Evolutionary conservation across 495 filamentous ascomycete species (phyloP).

Genomic region (Talaromyces stipitatus): DNA sequence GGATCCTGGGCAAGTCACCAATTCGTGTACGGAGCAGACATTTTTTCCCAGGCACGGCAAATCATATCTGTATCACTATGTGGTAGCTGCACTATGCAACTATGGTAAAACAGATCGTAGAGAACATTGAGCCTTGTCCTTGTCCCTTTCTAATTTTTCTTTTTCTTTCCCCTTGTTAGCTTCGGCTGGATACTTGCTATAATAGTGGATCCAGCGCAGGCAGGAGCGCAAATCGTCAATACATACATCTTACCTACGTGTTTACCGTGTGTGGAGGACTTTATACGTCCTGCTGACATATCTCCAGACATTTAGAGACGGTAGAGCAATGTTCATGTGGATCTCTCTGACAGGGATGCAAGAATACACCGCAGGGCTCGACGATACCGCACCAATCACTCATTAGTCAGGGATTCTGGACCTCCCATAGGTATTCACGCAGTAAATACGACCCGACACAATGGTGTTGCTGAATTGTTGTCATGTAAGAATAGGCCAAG

Average conservation of each 20-base stretch:
- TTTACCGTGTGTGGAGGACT: not conserved
- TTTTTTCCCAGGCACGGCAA: not conserved
- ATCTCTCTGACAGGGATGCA: not conserved
- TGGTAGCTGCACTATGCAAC: conserved; percentile 1
- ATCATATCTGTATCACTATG: not conserved
- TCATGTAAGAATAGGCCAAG: not conserved
- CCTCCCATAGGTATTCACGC: not conserved
- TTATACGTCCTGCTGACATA: not conserved
- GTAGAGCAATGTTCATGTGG: not conserved
- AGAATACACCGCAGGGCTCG: not conserved
- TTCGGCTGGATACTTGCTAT: not conserved
- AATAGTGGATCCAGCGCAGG: not conserved
- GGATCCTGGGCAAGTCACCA: too few relatives aligned
- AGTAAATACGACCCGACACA: not conserved
- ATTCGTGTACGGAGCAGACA: too few relatives aligned
- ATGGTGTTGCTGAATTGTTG: not conserved
- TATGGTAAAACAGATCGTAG: not conserved
- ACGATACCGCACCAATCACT: not conserved
- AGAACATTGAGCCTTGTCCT: not conserved
- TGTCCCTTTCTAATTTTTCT: not conserved
- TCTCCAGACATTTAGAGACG: not conserved
- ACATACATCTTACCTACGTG: not conserved
- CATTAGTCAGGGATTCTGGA: not conserved
- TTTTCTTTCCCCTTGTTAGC: not conserved
- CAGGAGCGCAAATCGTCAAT: not conserved